Evolutionary conservation across 2,329 filamentous ascomycete genomes (phyloP).

Genomic region (Ophiostoma novo-ulmi): DNA sequence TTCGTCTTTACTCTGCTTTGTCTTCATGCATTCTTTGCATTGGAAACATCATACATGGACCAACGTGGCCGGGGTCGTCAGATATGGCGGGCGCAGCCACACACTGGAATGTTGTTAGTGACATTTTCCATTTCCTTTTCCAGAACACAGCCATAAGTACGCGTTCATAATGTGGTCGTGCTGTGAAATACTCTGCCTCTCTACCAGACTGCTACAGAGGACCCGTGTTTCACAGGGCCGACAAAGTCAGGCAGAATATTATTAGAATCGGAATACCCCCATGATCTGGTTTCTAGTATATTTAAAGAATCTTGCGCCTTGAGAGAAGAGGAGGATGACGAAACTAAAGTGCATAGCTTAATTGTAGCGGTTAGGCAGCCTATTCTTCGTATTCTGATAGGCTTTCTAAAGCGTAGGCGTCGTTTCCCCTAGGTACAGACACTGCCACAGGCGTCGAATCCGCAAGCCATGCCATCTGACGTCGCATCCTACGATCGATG

Average conservation of each 20-base stretch:
- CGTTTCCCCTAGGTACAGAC: neutral
- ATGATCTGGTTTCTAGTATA: neutral
- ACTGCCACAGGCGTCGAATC: constrained; percentile 5
- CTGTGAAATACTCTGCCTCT: constrained; percentile 3
- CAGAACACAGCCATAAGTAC: constrained; percentile 4
- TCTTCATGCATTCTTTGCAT: neutral
- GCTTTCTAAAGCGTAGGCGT: neutral
- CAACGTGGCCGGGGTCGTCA: constrained; percentile 2
- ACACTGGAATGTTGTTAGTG: neutral
- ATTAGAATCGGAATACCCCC: neutral
- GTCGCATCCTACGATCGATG: neutral
- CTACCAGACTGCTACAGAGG: neutral
- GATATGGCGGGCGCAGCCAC: constrained; percentile 3
- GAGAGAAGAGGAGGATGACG: neutral
- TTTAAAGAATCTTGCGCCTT: neutral
- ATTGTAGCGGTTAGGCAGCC: neutral
- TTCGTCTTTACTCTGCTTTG: constrained; percentile 7
- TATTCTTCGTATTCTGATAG: neutral
- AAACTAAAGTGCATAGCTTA: neutral
- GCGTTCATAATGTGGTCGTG: neutral
- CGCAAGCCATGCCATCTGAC: neutral
- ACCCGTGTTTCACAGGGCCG: neutral
- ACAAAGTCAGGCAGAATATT: neutral
- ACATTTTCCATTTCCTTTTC: neutral
- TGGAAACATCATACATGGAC: neutral